Base-by-base conservation (phyloP, 768 basidiomycete genomes). In the Leucosporidium creatinivorum region DNA sequence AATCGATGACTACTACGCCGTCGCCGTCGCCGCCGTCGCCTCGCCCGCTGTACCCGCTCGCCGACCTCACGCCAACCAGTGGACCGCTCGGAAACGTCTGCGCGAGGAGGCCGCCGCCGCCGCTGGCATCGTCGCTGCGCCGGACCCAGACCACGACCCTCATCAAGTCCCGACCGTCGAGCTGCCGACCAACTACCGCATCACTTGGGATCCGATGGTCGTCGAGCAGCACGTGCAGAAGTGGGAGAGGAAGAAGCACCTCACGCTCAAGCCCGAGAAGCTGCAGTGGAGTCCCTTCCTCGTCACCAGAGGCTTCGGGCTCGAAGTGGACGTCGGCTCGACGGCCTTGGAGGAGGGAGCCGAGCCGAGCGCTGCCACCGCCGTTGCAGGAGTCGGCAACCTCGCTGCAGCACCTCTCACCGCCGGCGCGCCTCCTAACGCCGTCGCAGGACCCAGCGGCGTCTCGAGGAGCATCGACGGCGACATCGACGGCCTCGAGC, bases 241-340 rank as follows among this genome's bases (percentile, higher is more conserved):
- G 62, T 89, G 89, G 85, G 86, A 19, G 77, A 79, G 44, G 52
- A 96, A 93, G 78, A 89, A 88, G 7, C 89, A 91, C 73, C 75
- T 92, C 67, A 83, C 78, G 56, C 74, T 82, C 65, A 85, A 84
- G 72, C 87, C 92, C 1, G 91, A 94, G 75, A 86, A 86, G 77
- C 82, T 98, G 68, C 92, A 91, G 75, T 99, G 94, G 89, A 93
- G 87, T 69, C 94, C 94, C 31, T 98, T 94, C 78, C 80, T 96
- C 49, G 78, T 91, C 26, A 72, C 72, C 26, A 47, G 69, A 30
- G 72, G 65, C 26, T 66, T 61, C 10, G 70, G 67, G 8, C 31
- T 68, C 25, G 49, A 13, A 3, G 58, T 48, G 9, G 64, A 72
- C 3, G 66, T 68, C 2, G 66, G 73, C 8, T 61, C 66, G 21